Base-by-base conservation (phyloP, 768 basidiomycete species). In the Sporobolomyces pararoseus region DNA sequence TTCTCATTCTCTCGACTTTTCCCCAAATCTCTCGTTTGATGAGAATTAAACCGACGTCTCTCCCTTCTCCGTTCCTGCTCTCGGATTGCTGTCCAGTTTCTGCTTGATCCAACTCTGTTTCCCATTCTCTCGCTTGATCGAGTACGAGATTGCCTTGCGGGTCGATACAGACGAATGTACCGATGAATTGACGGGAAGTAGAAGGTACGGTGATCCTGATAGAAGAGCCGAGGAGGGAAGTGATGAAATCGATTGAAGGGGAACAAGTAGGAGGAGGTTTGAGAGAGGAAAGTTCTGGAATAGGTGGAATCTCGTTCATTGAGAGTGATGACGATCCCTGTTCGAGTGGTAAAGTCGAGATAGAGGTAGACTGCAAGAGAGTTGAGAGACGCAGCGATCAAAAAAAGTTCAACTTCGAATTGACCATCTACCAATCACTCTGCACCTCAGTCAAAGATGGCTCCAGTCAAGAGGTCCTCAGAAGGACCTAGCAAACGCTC, bases 111-210 rank as follows among this genome's bases (percentile, higher is more conserved):
- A 23, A 4, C 19, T 61, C 69, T 27, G 65, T 16, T 39, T 70
- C 64, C 23, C 53, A 65, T 49, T 70, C 69, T 23, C 47, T 16
- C 29, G 69, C 25, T 25, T 55, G 53, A 49, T 70, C 69, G 34
- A 70, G 59, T 37, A 70, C 69, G 44, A 70, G 27, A 60, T 70
- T 70, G 14, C 69, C 69, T 47, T 70, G 69, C 14, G 59, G 52
- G 47, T 70, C 69, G 21, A 70, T 12, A 47, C 59, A 61, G 46
- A 66, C 64, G 37, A 70, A 70, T 3, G 64, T 62, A 1, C 69
- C 69, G 52, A 70, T 34, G 53, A 65, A 70, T 13, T 50, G 44
- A 25, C 69, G 69, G 12, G 51, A 37, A 7, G 69, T 65, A n/a
- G 51, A 59, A 7, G 57, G 39, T 32, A 66, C 53, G 25, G 69